Evolutionary conservation across 2,329 filamentous ascomycete genomes (phyloP).

Genomic region (Alternaria infectoria): DNA sequence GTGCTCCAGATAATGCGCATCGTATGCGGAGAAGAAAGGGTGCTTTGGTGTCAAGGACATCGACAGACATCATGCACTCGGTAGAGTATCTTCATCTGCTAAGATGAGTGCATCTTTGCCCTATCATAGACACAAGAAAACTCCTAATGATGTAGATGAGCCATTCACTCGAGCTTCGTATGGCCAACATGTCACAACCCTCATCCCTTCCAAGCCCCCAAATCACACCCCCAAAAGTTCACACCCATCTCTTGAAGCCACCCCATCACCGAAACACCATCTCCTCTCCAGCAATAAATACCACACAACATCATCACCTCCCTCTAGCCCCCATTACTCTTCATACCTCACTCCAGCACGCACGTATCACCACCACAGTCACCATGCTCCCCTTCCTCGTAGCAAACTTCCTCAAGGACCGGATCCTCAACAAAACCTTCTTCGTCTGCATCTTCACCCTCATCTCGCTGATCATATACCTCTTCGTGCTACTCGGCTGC

Average conservation of each 20-base stretch:
- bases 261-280: not conserved
- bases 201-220: not conserved
- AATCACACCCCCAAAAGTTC: not conserved
- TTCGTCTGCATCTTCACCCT: conserved; percentile 1
- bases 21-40: not conserved
- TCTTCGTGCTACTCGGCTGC: conserved; percentile 5
- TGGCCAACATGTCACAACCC: not conserved
- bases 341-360: not conserved
- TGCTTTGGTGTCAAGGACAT: too few species aligned
- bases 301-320: not conserved
- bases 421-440: conserved; percentile 5
- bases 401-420: not conserved
- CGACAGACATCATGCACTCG: too few species aligned
- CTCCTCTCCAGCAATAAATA: not conserved
- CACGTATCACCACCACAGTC: not conserved
- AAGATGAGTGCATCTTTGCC: fast-evolving
- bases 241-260: not conserved
- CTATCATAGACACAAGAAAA: not conserved
- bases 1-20: too few species aligned
- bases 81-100: too few species aligned
- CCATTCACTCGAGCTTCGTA: not conserved
- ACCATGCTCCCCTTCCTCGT: not conserved
- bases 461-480: not conserved
- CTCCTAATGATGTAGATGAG: fast-evolving
- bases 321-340: not conserved